Evolutionary conservation across 1,139 yeast genomes (phyloP).

Genomic region (Pichia sp.): DNA sequence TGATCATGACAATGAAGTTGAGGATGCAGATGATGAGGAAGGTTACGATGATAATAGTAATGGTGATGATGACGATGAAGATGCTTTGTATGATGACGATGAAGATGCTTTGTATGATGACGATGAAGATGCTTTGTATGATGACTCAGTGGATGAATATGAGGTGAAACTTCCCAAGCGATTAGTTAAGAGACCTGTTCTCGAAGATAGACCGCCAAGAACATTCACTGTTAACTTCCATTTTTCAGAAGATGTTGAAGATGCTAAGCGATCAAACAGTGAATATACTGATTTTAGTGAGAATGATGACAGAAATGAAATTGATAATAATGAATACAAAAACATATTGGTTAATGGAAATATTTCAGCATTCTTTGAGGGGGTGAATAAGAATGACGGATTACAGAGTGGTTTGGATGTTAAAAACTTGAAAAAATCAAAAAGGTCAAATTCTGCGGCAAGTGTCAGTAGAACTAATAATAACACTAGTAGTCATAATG

Average conservation of each 20-base stretch:
- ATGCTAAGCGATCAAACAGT: neutral
- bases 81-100: no score
- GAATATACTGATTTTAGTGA: neutral
- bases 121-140: constrained; percentile 3
- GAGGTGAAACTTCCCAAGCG: constrained; percentile 16
- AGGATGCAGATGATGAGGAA: neutral
- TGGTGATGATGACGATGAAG: constrained; percentile 9
- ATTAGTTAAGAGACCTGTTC: constrained; percentile 20
- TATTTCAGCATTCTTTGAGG: neutral
- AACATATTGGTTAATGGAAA: neutral
- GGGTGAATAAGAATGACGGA: neutral
- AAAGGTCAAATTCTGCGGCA: neutral
- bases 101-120: constrained; percentile 3
- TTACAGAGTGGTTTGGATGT: neutral
- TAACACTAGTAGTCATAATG: neutral
- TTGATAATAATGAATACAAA: constrained; percentile 27
- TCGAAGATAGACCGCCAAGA: constrained; percentile 27
- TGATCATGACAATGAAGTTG: neutral
- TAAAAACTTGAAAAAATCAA: neutral
- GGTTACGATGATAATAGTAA: neutral
- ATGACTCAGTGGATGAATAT: neutral
- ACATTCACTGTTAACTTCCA: constrained; percentile 26
- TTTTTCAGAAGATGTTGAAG: constrained; percentile 14
- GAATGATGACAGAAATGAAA: constrained; percentile 29
- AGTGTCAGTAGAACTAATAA: neutral